A percentile compares a stretch with the other conserved stretches of the same genome.
Conservation (phyloP, 2,329 filamentous ascomycete genomes). For the Cytospora piceae region DNA sequence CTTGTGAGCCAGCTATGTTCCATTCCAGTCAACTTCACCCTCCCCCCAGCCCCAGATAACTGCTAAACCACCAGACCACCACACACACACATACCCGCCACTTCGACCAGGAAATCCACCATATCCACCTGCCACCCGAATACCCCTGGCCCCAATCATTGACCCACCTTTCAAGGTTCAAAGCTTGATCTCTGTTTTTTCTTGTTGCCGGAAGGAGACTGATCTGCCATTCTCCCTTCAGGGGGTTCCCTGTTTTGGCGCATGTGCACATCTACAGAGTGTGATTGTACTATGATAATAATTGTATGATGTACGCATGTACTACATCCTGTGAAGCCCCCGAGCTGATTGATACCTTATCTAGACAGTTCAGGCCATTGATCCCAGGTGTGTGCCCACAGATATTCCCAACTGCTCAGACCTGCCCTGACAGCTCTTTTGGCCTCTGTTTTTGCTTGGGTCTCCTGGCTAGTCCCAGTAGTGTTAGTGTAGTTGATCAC, state of each 20-base stretch:
- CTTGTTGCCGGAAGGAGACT: not conserved
- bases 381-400: no score
- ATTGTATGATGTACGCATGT: no score
- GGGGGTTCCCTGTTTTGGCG: not conserved
- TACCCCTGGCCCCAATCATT: not conserved
- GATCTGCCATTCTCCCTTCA: not conserved
- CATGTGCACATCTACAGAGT: constrained; percentile 1
- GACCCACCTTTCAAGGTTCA: constrained; percentile 17
- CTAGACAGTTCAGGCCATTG: not conserved
- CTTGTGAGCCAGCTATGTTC: no score
- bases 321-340: no score
- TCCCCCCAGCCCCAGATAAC: not conserved
- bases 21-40: no score
- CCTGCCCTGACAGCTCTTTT: not conserved
- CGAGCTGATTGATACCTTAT: no score
- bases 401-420: no score
- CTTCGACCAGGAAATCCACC: not conserved
- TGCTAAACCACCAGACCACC: not conserved
- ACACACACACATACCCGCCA: no score
- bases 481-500: not conserved
- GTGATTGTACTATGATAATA: no score
- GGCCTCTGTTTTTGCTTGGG: not conserved
- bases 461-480: not conserved
- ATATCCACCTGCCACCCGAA: constrained; percentile 16
- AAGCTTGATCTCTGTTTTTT: constrained; percentile 16